Base-by-base conservation (phyloP, 2,329 filamentous ascomycete genomes). In the Emergomyces orientalis region DNA sequence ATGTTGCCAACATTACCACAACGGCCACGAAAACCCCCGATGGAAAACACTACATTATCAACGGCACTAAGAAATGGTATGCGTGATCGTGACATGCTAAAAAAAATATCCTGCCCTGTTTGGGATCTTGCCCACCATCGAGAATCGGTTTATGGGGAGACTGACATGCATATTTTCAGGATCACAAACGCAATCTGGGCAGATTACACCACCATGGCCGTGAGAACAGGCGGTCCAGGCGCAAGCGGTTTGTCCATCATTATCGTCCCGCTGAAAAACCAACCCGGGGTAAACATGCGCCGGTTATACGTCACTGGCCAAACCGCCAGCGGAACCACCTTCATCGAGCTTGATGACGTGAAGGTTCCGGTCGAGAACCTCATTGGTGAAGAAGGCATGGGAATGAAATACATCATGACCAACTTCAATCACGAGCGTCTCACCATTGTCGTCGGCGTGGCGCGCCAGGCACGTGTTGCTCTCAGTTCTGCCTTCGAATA, bases 401-500 rank as follows among this genome's bases (percentile, higher is more conserved):
- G 88, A 5, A 90, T 91, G 87, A 81, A 79, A 63, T 88, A 89
- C 70, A 83, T 88, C 69, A 89, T 89, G 86, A 87, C 84, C 61
- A 89, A 91, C 75, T 91, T 91, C 81, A 91, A 91, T 76, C 88
- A 91, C 72, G 88, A 91, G 73, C 83, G 88, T 0, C 78, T 91
- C 13, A 81, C 80, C 19, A 88, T 91, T 65, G 80, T 85, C 0
- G 83, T 90, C 17, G 82, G 83, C 0, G 81, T 83, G 0, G 88
- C 86, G 1, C 79, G 88, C 2, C 80, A 86, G 69, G 80, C 86
- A 0, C 79, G 83, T 9, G 84, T 88, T 1, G 86, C 84, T 0
- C 76, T 88, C 1, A 74, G 78, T 17, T 72, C 83, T 0, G 86
- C 86, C 0, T 83, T 87, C 66, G 81, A 82, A 60, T 88, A 88